Evolutionary conservation across 257 asterid species (phyloP), one percentile per base, ranked within the genome.

Genomic region (Mitragyna speciosa): DNA sequence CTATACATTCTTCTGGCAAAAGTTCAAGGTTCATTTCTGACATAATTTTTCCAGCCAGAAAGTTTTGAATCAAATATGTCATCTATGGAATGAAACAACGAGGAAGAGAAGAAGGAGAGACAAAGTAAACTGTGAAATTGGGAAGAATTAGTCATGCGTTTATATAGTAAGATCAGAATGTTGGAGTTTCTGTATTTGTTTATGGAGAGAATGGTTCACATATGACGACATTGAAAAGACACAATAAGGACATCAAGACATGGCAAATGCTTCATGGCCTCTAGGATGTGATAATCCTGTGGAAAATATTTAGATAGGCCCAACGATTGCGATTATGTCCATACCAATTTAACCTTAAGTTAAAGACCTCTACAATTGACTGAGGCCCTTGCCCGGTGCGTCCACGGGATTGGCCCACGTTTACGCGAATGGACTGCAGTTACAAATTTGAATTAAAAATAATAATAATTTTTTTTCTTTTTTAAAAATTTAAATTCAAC

Each of bases 1-100:
- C 84, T 9, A 91, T 61, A 73, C 97, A 90, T 31, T 93, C 97
- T 76, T 87, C 89, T 6, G 97, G 95, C 88, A 93, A 74, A 24
- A 24, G 24, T 22, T 87, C 82, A 5, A 86, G 54, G 70, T 80
- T 80, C 80, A 59, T 79, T 54, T 47, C 63, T 22, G 69, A 3
- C 69, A 58, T 58, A 24, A 20, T 58, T 33, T 36, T 33, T 3
- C 69, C 39, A 26, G 20, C 36, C 39, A 64, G 69, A 59, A n/a
- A 22, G 12, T 7, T 59, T 24, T 59, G 28, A 2, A 24, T 7
- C 6, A 9, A 24, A 59, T 24, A 59, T 24, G 30, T 26, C 8
- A 26, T 0, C 1, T n/a, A 28, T n/a, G 7, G 33, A 63, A 59
- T 12, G 30, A 59, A n/a, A 1, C 3, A 3, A 20, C 28, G 8